Evolutionary conservation across 2,329 filamentous ascomycete species (phyloP), one percentile per base, ranked within the genome.

Genomic region (Fonsecaea multimorphosa): DNA sequence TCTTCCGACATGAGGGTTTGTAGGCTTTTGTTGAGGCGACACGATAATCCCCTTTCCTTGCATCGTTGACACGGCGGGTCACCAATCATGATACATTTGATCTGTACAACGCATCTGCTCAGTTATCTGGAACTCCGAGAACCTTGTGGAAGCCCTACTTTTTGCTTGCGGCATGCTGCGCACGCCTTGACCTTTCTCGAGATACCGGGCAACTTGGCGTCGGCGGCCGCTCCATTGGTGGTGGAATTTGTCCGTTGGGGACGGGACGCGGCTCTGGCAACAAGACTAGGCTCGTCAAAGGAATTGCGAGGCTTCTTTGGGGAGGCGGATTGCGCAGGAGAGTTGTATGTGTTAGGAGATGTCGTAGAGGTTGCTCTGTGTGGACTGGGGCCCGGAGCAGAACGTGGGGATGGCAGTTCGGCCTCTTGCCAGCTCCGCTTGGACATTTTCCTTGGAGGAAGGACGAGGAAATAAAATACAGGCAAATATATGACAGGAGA

Each of bases 111-210:
- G 29, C 49, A 36, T 40, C 56, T 24, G 57, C 55, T 63, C 53
- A 61, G 64, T 57, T 40, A 12, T 54, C 31, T 57, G 2, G 29
- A 27, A 9, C 29, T 5, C 12, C 14, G 8, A 49, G 27, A 24
- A 16, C 40, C 24, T 5, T 38, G 5, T 9, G 22, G 52, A 36
- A 34, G 38, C 34, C 56, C 53, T 54, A 84, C 83, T 73, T 85
- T 85, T 68, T 84, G 83, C 64, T 83, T 81, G 66, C 83, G 80
- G 72, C 83, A 85, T 68, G 83, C 80, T 9, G 82, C 83, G 71
- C 83, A 85, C 31, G 83, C 83, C 49, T 79, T 78, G 71, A 81
- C 79, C 70, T 78, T 78, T 64, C 79, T 77, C 27, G 79, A 80
- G 38, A 81, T 80, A 24, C 71, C 70, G 5, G 71, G 71, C 34